Evolutionary conservation across 805 yeast species (phyloP).

Genomic region (Spathaspora arborariae): DNA sequence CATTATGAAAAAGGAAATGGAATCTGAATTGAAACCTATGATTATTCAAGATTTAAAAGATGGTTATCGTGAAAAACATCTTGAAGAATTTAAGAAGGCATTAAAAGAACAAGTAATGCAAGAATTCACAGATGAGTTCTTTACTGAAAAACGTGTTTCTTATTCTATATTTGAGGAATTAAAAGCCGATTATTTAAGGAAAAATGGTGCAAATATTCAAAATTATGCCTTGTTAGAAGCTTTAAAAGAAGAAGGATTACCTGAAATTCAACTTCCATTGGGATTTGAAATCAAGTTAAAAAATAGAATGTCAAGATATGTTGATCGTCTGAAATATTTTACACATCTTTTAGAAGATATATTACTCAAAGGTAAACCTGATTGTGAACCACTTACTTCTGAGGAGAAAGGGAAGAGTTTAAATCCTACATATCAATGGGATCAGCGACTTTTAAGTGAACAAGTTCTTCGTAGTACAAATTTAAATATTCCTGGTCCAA

Average conservation of each 20-base stretch:
- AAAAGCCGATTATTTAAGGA: conserved; percentile 1
- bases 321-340: conserved; percentile 8
- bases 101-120: conserved; percentile 5
- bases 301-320: not conserved
- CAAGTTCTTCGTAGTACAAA: conserved; percentile 7
- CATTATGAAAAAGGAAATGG: conserved; percentile 3
- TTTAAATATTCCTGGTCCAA: conserved; percentile 12
- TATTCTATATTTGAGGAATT: conserved; percentile 6
- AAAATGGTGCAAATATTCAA: not conserved
- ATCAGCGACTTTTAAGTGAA: conserved; percentile 7
- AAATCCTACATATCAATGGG: conserved; percentile 9
- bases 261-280: not conserved
- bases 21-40: conserved; percentile 3
- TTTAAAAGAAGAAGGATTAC: not conserved
- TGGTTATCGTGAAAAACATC: conserved; percentile 2
- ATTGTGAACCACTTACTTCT: conserved; percentile 9
- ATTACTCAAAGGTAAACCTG: conserved; percentile 9
- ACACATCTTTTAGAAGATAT: conserved; percentile 8
- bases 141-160: conserved; percentile 1
- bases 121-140: conserved; percentile 7
- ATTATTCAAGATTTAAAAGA: conserved; percentile 6
- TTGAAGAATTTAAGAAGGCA: conserved; percentile 5
- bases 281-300: not conserved
- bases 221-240: not conserved
- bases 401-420: conserved; percentile 13